Evolutionary conservation across 192 early-diverging fungal species (phyloP).

Genomic region (Podila epigama): DNA sequence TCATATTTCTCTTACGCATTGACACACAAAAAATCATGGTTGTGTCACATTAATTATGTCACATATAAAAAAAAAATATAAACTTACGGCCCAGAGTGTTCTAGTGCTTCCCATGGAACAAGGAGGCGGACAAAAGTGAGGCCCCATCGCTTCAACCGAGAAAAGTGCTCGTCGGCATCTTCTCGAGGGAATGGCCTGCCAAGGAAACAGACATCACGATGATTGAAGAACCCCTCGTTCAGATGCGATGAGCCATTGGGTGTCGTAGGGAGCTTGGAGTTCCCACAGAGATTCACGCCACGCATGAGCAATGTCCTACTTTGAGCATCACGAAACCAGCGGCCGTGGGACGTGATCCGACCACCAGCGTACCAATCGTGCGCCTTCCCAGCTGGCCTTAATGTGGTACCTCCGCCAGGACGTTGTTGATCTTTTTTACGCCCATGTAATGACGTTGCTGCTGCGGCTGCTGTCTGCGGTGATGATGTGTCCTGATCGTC

Average conservation of each 20-base stretch:
- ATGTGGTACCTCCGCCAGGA: slow-evolving; percentile 15
- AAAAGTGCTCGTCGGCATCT: slow-evolving; percentile 79
- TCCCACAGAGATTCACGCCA: slow-evolving; percentile 83
- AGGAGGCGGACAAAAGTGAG: slow-evolving; percentile 80
- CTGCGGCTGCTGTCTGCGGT: background rate
- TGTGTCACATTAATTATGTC: too few relatives aligned
- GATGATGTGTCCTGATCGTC: too few relatives aligned
- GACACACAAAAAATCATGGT: background rate
- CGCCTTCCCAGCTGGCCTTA: slow-evolving; percentile 38
- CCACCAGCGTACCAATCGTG: slow-evolving; percentile 52
- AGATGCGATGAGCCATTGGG: slow-evolving; percentile 74
- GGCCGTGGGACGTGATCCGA: slow-evolving; percentile 37
- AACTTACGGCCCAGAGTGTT: slow-evolving; percentile 75
- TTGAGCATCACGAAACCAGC: slow-evolving; percentile 61
- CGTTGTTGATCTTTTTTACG: slow-evolving; percentile 12
- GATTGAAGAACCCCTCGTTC: slow-evolving; percentile 71
- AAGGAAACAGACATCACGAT: slow-evolving; percentile 78
- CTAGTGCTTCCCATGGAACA: slow-evolving; percentile 85
- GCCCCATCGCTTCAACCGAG: slow-evolving; percentile 76
- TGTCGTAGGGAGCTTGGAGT: slow-evolving; percentile 75
- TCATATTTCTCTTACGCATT: background rate
- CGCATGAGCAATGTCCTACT: slow-evolving; percentile 70
- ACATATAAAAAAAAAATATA: background rate
- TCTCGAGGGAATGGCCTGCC: slow-evolving; percentile 80
- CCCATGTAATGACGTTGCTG: background rate